Conservation (phyloP, 2,329 filamentous ascomycete species). For the Graphiopsis chlorocephala region DNA sequence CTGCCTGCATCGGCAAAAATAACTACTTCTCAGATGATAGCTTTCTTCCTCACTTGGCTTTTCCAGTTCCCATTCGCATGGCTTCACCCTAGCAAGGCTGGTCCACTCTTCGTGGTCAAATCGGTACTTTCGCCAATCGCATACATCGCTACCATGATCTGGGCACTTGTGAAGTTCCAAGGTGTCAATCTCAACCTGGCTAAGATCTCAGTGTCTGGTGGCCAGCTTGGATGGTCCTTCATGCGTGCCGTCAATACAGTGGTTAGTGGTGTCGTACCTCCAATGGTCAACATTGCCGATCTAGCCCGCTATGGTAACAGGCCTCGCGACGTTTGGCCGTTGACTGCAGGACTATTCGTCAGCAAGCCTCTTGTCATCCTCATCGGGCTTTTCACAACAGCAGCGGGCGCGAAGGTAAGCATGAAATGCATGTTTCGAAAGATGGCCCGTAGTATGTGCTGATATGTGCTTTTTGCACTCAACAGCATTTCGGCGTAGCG, state of each 20-base stretch:
- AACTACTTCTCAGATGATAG: constrained; percentile 34
- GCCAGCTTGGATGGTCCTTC: constrained; percentile 41
- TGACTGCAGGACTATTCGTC: constrained; percentile 38
- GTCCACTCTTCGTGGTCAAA: constrained; percentile 48
- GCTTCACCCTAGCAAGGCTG: constrained; percentile 45
- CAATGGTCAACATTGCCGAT: constrained; percentile 43
- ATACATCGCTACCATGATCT: constrained; percentile 36
- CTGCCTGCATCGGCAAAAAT: constrained; percentile 32
- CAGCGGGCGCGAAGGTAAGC: constrained; percentile 31
- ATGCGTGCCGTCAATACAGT: constrained; percentile 43
- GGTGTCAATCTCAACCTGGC: constrained; percentile 32
- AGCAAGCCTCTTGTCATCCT: constrained; percentile 42
- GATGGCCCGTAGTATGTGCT: not conserved
- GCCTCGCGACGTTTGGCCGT: constrained; percentile 32
- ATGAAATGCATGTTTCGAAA: not conserved
- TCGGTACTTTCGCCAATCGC: constrained; percentile 28
- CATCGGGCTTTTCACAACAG: constrained; percentile 41
- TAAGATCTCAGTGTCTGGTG: constrained; percentile 23
- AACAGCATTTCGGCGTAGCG: constrained; percentile 32
- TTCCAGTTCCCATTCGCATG: constrained; percentile 38
- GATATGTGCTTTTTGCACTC: not conserved
- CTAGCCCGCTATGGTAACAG: constrained; percentile 41
- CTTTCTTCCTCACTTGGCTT: constrained; percentile 35
- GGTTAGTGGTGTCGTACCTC: constrained; percentile 24
- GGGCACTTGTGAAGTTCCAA: constrained; percentile 37